phyloP scores from a whole-genome alignment of 768 basidiomycete species.

The Auriscalpium orientale region DNA sequence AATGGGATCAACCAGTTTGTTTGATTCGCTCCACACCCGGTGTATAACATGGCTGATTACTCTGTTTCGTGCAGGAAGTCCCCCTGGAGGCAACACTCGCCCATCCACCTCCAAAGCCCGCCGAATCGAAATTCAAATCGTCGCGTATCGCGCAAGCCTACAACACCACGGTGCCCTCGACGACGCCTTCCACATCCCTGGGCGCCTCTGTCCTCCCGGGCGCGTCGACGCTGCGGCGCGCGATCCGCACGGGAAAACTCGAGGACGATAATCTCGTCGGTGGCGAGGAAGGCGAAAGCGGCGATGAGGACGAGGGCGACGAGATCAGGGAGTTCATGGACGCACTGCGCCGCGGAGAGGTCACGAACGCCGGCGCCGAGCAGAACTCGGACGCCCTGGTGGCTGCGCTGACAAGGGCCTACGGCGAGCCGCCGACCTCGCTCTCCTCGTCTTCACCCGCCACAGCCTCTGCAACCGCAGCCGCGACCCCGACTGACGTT shows the following conservation, averaged over 20 bases:
- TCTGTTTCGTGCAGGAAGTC: constrained; percentile 31
- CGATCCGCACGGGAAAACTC: constrained; percentile 24
- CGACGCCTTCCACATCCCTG: constrained; percentile 22
- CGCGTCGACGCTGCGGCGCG: constrained; percentile 17
- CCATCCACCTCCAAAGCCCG: constrained; percentile 34
- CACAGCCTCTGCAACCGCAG: neutral
- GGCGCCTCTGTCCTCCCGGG: constrained; percentile 24
- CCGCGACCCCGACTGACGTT: neutral
- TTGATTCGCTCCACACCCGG: neutral
- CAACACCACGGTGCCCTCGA: constrained; percentile 3
- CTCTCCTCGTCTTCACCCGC: neutral
- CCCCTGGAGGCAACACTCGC: constrained; percentile 35
- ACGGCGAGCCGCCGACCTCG: constrained; percentile 2
- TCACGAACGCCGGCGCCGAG: constrained; percentile 24
- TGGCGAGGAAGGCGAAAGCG: constrained; percentile 24
- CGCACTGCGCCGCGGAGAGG: constrained; percentile 21
- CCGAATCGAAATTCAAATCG: constrained; percentile 61
- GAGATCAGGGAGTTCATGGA: constrained; percentile 19
- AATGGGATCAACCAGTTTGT: constrained; percentile 36
- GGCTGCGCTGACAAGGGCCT: constrained; percentile 9
- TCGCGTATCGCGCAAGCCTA: constrained; percentile 25
- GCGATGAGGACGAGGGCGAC: constrained; percentile 16
- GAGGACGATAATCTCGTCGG: constrained; percentile 22
- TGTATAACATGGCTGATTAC: constrained; percentile 1
- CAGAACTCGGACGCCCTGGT: constrained; percentile 6